Evolutionary conservation across 2,329 filamentous ascomycete genomes (phyloP).

Genomic region (Pestalotiopsis sp.): DNA sequence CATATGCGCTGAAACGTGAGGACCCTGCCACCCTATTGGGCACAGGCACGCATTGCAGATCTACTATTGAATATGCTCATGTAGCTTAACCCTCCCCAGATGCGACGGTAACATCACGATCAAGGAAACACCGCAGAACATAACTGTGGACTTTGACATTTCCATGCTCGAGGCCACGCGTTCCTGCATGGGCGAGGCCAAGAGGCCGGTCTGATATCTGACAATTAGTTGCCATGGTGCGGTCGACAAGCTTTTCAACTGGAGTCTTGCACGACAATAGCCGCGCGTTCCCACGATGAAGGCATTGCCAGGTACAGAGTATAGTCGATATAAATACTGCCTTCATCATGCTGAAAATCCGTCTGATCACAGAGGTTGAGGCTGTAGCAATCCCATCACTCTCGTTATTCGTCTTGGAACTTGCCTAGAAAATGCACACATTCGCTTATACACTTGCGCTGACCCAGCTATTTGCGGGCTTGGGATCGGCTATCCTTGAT

Average conservation of each 20-base stretch:
- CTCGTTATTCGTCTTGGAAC: background rate
- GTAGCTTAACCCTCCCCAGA: background rate
- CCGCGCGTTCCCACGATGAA: conserved; percentile 1
- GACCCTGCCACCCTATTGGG: background rate
- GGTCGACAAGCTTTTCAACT: background rate
- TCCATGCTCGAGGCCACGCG: background rate
- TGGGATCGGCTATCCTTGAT: background rate
- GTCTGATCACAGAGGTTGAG: background rate
- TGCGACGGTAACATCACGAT: conserved; percentile 5
- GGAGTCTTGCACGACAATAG: background rate
- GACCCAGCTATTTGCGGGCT: background rate
- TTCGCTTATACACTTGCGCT: conserved; percentile 2
- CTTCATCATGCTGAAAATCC: background rate
- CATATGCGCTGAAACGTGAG: background rate
- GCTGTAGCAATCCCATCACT: background rate
- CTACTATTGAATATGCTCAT: conserved; percentile 1
- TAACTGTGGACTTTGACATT: background rate
- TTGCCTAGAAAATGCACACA: conserved; percentile 1
- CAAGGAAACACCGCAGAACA: background rate
- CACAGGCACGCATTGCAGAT: background rate
- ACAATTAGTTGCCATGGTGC: background rate
- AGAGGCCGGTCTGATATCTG: background rate
- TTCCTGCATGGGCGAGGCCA: conserved; percentile 1
- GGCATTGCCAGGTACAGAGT: background rate
- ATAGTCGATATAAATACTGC: background rate